These are phyloP conservation scores for Colletotrichum nymphaeae DNA, from an alignment of 2,329 filamentous ascomycete species.

Conservation along the genomic window DNA sequence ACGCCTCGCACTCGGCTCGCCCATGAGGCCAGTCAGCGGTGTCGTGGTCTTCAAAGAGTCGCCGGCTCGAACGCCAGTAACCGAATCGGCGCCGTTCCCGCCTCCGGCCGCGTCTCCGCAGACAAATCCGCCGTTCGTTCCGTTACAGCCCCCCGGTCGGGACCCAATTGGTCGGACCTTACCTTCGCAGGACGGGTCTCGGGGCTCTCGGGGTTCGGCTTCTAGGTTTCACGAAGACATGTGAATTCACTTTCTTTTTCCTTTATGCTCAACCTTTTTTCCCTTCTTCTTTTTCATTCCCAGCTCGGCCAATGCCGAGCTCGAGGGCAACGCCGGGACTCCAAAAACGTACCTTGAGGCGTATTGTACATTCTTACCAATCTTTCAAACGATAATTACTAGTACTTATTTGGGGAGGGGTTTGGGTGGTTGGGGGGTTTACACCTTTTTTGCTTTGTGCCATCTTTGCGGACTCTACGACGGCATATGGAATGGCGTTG, in stretches of 20 bases:
- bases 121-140: conserved; percentile 26
- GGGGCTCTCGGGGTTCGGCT: conserved; percentile 45
- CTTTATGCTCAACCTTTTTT: neutral
- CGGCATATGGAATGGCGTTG: conserved; percentile 34
- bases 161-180: conserved; percentile 53
- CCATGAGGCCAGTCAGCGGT: conserved; percentile 71
- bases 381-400: conserved; percentile 30
- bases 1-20: conserved; percentile 64
- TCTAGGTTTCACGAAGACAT: conserved; percentile 57
- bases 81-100: conserved; percentile 62
- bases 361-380: conserved; percentile 34
- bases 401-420: conserved; percentile 19
- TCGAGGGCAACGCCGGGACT: neutral
- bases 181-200: conserved; percentile 46
- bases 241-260: conserved; percentile 18
- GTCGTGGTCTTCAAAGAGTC: conserved; percentile 72
- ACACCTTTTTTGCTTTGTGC: neutral
- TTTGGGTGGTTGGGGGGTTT: neutral
- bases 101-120: conserved; percentile 38
- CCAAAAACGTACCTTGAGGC: conserved; percentile 16
- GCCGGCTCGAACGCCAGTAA: conserved; percentile 72
- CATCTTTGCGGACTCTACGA: conserved; percentile 22
- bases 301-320: conserved; percentile 14
- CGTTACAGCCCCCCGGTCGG: conserved; percentile 42
- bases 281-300: neutral